Evolutionary conservation across 345 rosid species (phyloP), one percentile per base, ranked within the genome.

Genomic region (Populus euphratica): DNA sequence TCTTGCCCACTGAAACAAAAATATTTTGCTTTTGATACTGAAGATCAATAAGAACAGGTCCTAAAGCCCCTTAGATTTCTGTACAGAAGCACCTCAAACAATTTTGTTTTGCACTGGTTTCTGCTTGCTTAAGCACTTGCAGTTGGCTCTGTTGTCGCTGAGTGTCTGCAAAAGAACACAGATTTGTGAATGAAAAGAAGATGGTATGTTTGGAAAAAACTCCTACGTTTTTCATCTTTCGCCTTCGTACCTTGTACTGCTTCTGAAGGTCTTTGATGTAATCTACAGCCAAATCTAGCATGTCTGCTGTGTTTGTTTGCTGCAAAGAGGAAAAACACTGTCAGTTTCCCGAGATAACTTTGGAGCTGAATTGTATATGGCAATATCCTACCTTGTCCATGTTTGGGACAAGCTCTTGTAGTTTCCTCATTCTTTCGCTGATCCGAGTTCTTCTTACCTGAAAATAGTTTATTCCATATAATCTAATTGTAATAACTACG

Each of bases 221-320:
- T 38, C 38, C 27, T 16, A 17, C n/a, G 2, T 74, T 14, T 66
- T 38, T 76, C 14, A 54, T 72, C 20, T 41, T 62, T 23, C 36
- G n/a, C 12, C 68, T 29, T 12, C 3, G 65, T 84, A 91, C 99
- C 97, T 90, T 86, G 81, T 88, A 92, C 77, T 91, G 94, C 79
- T 81, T 87, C 83, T 96, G 99, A 72, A 96, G 93, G 72, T 92
- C 94, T 84, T 96, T 96, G 78, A 96, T 93, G 92, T 96, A 96
- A 41, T 89, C 98, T 49, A 96, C 99, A 10, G 99, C 99, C 82
- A 93, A 88, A 83, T 96, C 99, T 73, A 96, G 84, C 99, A 93
- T 96, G 86, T 92, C 98, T 23, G 98, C 83, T 3, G 98, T 96
- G 88, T 88, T 96, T 8, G 98, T 93, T 92, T 96, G 99, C 99